Base-by-base conservation (phyloP, 2,329 filamentous ascomycete genomes). In the Pestalotiopsis sp. region DNA sequence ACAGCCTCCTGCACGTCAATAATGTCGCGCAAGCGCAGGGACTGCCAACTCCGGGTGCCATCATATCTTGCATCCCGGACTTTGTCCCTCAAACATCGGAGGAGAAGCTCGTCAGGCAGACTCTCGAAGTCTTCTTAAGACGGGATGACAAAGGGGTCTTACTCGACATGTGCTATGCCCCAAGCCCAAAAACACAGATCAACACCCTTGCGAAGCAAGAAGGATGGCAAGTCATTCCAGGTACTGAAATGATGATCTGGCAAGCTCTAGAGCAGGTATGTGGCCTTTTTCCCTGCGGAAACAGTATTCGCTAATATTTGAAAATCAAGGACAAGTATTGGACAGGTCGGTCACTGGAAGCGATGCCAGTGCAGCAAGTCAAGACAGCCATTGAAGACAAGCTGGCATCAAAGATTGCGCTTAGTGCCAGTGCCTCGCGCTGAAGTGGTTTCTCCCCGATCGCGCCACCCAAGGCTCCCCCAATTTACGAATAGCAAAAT, bases 91-190 rank as follows among this genome's bases (percentile, higher is more conserved):
- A 83, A 73, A 91, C 89, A 0, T 78, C 83, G 1, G 86, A 85
- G 36, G 93, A 96, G 82, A 81, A 84, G 39, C 81, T 83, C 57
- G 88, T 91, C 4, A 82, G 92, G 1, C 77, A 79, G 1, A 84
- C 93, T 0, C 78, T 86, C 0, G 84, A 88, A 74, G 77, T 81
- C 3, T 86, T 87, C 64, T 69, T 87, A 38, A 72, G 72, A 27
- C 84, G 83, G 77, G 76, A 82, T 31, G 80, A 86, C 69, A 91
- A 91, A 79, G 92, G 91, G 6, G 89, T 89, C 6, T 87, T 95
- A 67, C 78, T 95, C 69, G 92, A 95, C 79, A 95, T 95, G 92
- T 94, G 92, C 82, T 95, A 95, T 77, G 93, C 94, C 76, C 93
- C 93, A 0, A 83, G 85, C 2, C 90, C 91, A 0, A 90, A 87